Evolutionary conservation across 768 basidiomycete species (phyloP).

Genomic region (Tremella mesenterica): DNA sequence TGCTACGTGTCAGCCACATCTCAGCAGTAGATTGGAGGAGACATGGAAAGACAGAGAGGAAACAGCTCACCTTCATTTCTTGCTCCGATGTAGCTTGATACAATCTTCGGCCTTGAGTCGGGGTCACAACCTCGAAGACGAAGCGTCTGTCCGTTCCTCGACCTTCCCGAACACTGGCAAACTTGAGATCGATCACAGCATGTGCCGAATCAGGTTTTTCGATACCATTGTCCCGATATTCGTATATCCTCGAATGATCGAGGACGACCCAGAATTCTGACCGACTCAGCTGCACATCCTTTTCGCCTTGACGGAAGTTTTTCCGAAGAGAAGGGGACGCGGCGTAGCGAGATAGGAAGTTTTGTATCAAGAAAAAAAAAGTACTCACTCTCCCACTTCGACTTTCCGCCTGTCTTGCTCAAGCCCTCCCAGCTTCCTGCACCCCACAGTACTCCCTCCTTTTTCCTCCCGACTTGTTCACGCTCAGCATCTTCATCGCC

Average conservation of each 20-base stretch:
- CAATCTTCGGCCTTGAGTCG: conserved; percentile 36
- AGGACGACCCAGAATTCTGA: conserved; percentile 43
- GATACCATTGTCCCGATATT: conserved; percentile 36
- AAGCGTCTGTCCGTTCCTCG: conserved; percentile 41
- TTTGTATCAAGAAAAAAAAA: not conserved
- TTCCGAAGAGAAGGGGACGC: too few species aligned
- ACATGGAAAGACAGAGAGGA: too few species aligned
- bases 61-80: conserved; percentile 37
- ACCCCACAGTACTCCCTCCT: conserved; percentile 44
- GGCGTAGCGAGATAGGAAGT: not conserved
- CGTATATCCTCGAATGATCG: conserved; percentile 41
- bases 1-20: conserved; percentile 20
- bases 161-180: conserved; percentile 43
- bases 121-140: conserved; percentile 44
- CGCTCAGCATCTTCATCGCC: conserved; percentile 33
- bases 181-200: conserved; percentile 41
- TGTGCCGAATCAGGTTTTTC: conserved; percentile 31
- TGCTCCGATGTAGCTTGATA: conserved; percentile 41
- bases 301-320: too few species aligned
- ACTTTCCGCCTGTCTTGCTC: conserved; percentile 26
- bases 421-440: conserved; percentile 41
- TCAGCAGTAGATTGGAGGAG: not conserved
- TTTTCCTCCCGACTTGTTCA: conserved; percentile 38
- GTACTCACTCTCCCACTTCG: conserved; percentile 43
- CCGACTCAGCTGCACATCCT: too few species aligned